Base-by-base conservation (phyloP, 345 rosid species). In the Pistacia integerrima region DNA sequence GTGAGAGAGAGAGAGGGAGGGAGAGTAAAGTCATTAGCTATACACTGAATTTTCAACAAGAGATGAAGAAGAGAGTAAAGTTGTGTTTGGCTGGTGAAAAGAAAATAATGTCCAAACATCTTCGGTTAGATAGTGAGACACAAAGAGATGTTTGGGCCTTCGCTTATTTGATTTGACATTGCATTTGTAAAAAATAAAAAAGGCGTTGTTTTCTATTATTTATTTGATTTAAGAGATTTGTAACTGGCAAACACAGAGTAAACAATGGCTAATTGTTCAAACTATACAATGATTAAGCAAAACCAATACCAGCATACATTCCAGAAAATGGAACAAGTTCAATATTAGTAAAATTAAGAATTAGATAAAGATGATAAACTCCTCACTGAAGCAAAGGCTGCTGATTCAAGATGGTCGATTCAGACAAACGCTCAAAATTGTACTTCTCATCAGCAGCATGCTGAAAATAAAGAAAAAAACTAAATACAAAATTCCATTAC, bases 381-480 rank as follows among this genome's bases (percentile, higher is more conserved):
- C 81, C 92, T 89, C 76, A 95, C 99, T 89, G 88, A 73, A 95
- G 91, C 83, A 95, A 85, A 57, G 99, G 99, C 75, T 96, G 99
- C 77, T 92, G 99, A 82, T 91, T 96, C 84, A 96, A 79, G 84
- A 92, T 85, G 51, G 99, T 96, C 75, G 98, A 91, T 77, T 86
- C 86, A 33, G 97, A 91, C 60, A 96, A 82, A 74, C 74, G 84
- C 89, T 96, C 99, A 80, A 91, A 96, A 86, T 96, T 96, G 82
- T 87, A 93, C 78, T 96, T 96, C 91, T 96, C 99, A 84, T 96
- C 98, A 17, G 99, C 99, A 74, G 99, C 99, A 87, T 96, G 99
- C 99, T 96, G 89, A 64, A 68, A 76, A 84, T 56, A 80, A 33
- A 78, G 57, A 76, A 76, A 77, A 77, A 72, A 17, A 67, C 12